These are phyloP conservation scores for Podila minutissima DNA, from an alignment of 192 early-diverging fungal genomes.

Conservation along the genomic window DNA sequence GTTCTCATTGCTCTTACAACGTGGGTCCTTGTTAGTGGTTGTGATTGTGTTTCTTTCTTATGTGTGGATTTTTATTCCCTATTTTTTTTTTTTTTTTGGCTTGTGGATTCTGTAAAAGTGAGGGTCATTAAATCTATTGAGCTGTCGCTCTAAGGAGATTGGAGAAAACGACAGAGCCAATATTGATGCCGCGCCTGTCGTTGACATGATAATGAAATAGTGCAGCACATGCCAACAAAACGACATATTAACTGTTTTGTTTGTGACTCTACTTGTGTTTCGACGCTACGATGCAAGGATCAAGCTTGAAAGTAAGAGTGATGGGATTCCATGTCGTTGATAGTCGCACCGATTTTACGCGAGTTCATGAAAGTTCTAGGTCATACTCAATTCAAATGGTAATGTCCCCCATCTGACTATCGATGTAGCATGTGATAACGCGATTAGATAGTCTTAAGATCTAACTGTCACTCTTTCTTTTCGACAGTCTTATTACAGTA, in stretches of 20 bases:
- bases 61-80: no score
- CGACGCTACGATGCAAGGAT: constrained; percentile 3
- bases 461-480: no score
- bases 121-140: constrained; percentile 1
- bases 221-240: constrained; percentile 14
- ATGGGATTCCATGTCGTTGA: constrained; percentile 6
- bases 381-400: no score
- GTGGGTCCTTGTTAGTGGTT: no score
- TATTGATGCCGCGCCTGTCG: background rate
- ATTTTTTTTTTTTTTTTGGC: no score
- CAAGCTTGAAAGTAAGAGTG: constrained; percentile 5
- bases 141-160: constrained; percentile 6
- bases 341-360: constrained; percentile 7
- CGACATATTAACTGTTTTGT: constrained; percentile 12
- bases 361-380: no score
- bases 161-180: constrained; percentile 5
- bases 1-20: no score
- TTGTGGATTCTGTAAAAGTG: constrained; percentile 10
- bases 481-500: no score
- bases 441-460: no score
- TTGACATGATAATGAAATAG: constrained; percentile 5
- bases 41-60: no score
- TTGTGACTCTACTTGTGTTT: constrained; percentile 10
- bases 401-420: no score
- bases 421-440: no score